Conservation (phyloP, 768 basidiomycete species). For the Tremella fuciformis region DNA sequence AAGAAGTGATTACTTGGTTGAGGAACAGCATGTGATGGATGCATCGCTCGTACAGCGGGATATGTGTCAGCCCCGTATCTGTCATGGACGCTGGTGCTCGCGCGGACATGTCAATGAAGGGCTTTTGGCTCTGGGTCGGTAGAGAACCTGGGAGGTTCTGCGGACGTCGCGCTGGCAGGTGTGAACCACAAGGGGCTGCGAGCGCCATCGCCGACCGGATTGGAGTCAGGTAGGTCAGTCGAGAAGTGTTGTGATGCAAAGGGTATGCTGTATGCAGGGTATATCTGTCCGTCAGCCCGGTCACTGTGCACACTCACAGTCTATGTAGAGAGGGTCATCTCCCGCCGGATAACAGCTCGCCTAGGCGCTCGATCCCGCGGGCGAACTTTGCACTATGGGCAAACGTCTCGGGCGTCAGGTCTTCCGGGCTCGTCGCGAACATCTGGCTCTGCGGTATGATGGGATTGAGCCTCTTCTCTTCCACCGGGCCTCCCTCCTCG, state of each 20-base stretch:
- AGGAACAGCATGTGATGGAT: conserved; percentile 29
- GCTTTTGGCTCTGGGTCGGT: conserved; percentile 8
- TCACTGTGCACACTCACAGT: too few species aligned
- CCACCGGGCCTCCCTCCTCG: neutral
- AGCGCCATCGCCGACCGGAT: too few species aligned
- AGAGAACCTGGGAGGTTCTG: too few species aligned
- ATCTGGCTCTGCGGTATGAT: conserved; percentile 18
- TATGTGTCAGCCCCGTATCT: conserved; percentile 50
- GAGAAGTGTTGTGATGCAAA: too few species aligned
- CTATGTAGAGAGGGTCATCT: neutral
- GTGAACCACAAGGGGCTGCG: too few species aligned
- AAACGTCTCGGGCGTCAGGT: conserved; percentile 35
- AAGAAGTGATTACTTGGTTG: conserved; percentile 33
- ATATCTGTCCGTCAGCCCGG: too few species aligned
- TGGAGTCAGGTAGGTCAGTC: too few species aligned
- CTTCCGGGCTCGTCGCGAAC: conserved; percentile 34
- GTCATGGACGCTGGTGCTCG: conserved; percentile 43
- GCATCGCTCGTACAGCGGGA: neutral
- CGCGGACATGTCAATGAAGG: conserved; percentile 43
- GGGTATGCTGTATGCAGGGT: too few species aligned
- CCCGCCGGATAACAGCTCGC: conserved; percentile 27
- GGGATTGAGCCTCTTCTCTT: conserved; percentile 10
- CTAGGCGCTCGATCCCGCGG: conserved; percentile 31
- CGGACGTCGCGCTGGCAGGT: too few species aligned
- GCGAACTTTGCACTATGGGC: conserved; percentile 31